phyloP scores from a whole-genome alignment of 805 yeast genomes.

The Pichia exigua region DNA sequence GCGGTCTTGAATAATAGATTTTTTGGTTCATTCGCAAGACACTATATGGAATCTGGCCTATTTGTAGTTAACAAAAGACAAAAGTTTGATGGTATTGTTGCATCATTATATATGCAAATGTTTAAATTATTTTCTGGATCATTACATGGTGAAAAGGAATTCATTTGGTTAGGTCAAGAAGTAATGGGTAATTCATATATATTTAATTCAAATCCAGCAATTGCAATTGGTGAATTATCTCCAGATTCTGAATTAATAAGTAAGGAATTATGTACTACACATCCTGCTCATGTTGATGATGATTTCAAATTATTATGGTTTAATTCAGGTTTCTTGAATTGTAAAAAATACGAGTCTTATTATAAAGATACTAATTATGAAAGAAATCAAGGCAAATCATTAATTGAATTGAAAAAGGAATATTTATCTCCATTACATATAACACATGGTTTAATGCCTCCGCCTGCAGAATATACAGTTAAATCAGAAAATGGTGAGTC shows the following conservation, averaged over 20 bases:
- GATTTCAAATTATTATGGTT: conserved; percentile 54
- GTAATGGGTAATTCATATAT: conserved; percentile 46
- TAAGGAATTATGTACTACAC: conserved; percentile 51
- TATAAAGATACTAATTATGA: conserved; percentile 30
- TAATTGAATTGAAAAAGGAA: conserved; percentile 28
- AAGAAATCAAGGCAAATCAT: conserved; percentile 19
- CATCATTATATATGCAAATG: conserved; percentile 36
- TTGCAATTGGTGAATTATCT: conserved; percentile 41
- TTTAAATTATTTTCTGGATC: conserved; percentile 38
- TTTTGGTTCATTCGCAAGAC: conserved; percentile 35
- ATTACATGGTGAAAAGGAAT: conserved; percentile 74
- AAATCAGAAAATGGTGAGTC: conserved; percentile 34
- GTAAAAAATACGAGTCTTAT: conserved; percentile 40
- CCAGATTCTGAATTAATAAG: conserved; percentile 10
- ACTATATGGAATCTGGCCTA: conserved; percentile 43
- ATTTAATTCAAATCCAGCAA: conserved; percentile 49
- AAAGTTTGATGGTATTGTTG: conserved; percentile 43
- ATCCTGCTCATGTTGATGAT: conserved; percentile 53
- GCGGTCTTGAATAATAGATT: conserved; percentile 32
- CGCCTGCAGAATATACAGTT: conserved; percentile 34
- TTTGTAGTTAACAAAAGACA: conserved; percentile 37
- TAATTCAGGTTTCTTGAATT: conserved; percentile 60
- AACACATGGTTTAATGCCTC: conserved; percentile 43
- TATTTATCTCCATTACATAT: conserved; percentile 37
- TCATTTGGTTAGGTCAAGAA: conserved; percentile 65